Conservation (phyloP, 805 yeast genomes). For the Kazachstania viticola region DNA sequence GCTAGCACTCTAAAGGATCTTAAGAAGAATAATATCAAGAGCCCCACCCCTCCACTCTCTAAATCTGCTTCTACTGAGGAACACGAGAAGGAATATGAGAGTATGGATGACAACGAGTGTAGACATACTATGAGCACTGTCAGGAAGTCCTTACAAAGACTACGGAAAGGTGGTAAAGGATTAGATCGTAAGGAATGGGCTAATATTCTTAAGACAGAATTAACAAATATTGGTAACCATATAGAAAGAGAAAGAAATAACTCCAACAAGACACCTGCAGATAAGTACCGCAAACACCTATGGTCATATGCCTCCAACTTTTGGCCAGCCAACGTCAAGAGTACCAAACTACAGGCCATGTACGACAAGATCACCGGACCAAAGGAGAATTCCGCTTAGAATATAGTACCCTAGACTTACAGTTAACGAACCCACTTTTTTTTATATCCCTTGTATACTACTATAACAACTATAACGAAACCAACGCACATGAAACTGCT, state of each 20-base stretch:
- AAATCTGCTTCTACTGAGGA: conserved; percentile 2
- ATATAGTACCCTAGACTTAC: no score
- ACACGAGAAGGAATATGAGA: conserved; percentile 45
- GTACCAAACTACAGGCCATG: conserved; percentile 64
- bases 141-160: conserved; percentile 48
- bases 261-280: conserved; percentile 19
- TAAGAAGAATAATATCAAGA: background rate
- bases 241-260: conserved; percentile 35
- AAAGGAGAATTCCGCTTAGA: no score
- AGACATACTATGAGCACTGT: conserved; percentile 53
- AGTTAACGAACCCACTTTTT: no score
- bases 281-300: conserved; percentile 45
- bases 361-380: conserved; percentile 40
- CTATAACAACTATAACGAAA: no score
- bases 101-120: conserved; percentile 69
- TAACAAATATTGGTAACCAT: conserved; percentile 62
- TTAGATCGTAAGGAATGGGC: conserved; percentile 73
- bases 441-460: no score
- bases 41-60: background rate
- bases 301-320: conserved; percentile 78
- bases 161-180: conserved; percentile 63
- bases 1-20: conserved; percentile 7
- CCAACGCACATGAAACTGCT: no score
- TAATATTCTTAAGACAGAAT: conserved; percentile 50
- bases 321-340: conserved; percentile 83